phyloP scores from a whole-genome alignment of 164 flowering plant species.

The Hamamelis virginiana region DNA sequence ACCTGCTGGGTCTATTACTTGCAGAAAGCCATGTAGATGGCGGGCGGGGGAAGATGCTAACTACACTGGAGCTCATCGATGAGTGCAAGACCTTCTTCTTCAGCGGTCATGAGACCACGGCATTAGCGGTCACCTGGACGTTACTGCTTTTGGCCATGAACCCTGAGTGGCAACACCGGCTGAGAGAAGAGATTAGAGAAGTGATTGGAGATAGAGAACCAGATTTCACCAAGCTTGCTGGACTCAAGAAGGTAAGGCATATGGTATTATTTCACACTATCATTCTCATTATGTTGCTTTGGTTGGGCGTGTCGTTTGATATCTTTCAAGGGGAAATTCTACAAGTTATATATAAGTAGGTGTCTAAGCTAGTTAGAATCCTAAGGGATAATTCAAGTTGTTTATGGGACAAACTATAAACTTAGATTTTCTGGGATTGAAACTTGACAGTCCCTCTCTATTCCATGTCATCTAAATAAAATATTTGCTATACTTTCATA shows the following conservation, averaged over 20 bases:
- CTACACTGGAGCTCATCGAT: constrained; percentile 61
- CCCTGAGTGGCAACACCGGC: constrained; percentile 66
- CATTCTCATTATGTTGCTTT: too few relatives aligned
- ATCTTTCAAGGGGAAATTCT: too few relatives aligned
- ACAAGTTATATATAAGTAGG: too few relatives aligned
- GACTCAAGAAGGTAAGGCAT: constrained; percentile 68
- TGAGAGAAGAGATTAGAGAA: constrained; percentile 71
- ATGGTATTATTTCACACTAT: too few relatives aligned
- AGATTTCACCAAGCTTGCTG: constrained; percentile 48
- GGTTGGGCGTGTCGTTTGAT: too few relatives aligned
- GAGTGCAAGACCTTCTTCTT: constrained; percentile 98
- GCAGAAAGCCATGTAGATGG: constrained; percentile 29
- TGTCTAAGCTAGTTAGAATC: too few relatives aligned
- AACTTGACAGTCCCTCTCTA: too few relatives aligned
- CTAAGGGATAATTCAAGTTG: too few relatives aligned
- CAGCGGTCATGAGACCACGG: constrained; percentile 87
- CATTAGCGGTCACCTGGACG: constrained; percentile 80
- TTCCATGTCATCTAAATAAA: too few relatives aligned
- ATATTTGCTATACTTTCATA: too few relatives aligned
- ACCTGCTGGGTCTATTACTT: constrained; percentile 59
- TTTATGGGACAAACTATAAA: too few relatives aligned
- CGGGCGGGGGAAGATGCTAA: constrained; percentile 29
- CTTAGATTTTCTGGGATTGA: too few relatives aligned
- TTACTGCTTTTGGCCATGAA: constrained; percentile 57
- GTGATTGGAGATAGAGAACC: constrained; percentile 54